Evolutionary conservation across 2,329 filamentous ascomycete species (phyloP).

Genomic region (Oidium heveae): DNA sequence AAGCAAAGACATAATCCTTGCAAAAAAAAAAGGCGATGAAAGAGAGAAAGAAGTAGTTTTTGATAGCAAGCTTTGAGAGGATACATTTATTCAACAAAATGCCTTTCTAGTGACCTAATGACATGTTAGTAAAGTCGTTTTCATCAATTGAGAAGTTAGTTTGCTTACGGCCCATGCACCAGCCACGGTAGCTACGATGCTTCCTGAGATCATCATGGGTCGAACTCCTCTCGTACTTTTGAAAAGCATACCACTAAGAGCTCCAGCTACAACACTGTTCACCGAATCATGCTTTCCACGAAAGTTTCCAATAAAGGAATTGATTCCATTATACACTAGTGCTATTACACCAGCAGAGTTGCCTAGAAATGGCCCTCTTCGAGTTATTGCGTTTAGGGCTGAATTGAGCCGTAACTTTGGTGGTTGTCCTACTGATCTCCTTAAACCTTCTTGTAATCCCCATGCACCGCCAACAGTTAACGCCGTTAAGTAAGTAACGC

Average conservation of each 20-base stretch:
- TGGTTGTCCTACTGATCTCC: slow-evolving; percentile 48
- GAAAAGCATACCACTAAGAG: slow-evolving; percentile 76
- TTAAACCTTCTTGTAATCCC: slow-evolving; percentile 76
- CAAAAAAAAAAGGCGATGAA: no score
- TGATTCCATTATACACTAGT: slow-evolving; percentile 85
- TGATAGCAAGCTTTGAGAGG: background rate
- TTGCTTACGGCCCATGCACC: slow-evolving; percentile 70
- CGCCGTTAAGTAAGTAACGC: slow-evolving; percentile 77
- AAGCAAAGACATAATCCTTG: no score
- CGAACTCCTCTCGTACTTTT: slow-evolving; percentile 79
- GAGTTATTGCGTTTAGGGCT: slow-evolving; percentile 79
- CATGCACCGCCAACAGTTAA: slow-evolving; percentile 68
- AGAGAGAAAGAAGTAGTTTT: no score
- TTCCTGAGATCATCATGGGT: slow-evolving; percentile 86
- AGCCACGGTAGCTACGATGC: slow-evolving; percentile 65
- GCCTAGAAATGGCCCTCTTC: slow-evolving; percentile 79
- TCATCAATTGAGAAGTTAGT: background rate
- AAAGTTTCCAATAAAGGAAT: slow-evolving; percentile 55
- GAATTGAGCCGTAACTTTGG: slow-evolving; percentile 86
- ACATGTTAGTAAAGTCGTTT: slow-evolving; percentile 6
- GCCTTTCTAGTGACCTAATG: slow-evolving; percentile 24
- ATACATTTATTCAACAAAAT: slow-evolving; percentile 15
- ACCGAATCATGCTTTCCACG: slow-evolving; percentile 71
- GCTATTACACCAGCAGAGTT: slow-evolving; percentile 92
- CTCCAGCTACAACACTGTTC: slow-evolving; percentile 71